Evolutionary conservation across 2,329 filamentous ascomycete genomes (phyloP).

Genomic region (Colletotrichum brevisporum): DNA sequence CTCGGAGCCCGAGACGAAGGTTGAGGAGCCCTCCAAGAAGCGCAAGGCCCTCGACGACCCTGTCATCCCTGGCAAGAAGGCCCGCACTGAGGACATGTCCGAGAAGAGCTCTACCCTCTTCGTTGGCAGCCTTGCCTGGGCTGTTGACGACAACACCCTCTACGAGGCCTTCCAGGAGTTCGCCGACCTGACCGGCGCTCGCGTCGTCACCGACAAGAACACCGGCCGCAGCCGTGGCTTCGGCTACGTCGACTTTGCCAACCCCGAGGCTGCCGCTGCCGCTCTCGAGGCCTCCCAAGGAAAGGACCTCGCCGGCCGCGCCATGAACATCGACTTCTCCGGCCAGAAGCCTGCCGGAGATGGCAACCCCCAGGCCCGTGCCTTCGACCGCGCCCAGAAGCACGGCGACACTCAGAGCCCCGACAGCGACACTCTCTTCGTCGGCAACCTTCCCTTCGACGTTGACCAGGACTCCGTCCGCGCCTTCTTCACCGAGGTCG

Average conservation of each 20-base stretch:
- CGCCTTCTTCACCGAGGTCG: conserved; percentile 80
- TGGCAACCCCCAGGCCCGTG: conserved; percentile 67
- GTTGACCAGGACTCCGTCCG: conserved; percentile 82
- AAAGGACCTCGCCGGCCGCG: conserved; percentile 79
- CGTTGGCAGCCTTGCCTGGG: conserved; percentile 92
- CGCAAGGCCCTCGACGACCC: conserved; percentile 73
- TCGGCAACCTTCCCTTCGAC: conserved; percentile 91
- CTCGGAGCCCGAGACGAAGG: conserved; percentile 58
- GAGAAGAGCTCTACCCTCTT: conserved; percentile 79
- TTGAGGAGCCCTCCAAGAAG: conserved; percentile 72
- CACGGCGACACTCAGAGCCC: conserved; percentile 86
- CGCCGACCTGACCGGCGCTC: conserved; percentile 78
- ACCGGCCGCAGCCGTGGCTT: conserved; percentile 90
- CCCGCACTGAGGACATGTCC: conserved; percentile 68
- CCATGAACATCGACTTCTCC: conserved; percentile 85
- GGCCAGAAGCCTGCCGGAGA: conserved; percentile 73
- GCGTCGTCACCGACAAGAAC: conserved; percentile 87
- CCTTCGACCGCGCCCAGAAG: conserved; percentile 74
- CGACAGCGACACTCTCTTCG: conserved; percentile 88
- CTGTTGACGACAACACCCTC: conserved; percentile 86
- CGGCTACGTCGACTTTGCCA: conserved; percentile 91
- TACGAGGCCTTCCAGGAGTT: conserved; percentile 85
- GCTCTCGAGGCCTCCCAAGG: conserved; percentile 83
- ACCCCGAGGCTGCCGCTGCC: conserved; percentile 75
- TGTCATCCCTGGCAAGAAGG: conserved; percentile 72